Percentiles rank a stretch among this genome's conserved stretches.
phyloP scores from a whole-genome alignment of 2,329 filamentous ascomycete genomes.

The Taxawa tesnikishii region DNA sequence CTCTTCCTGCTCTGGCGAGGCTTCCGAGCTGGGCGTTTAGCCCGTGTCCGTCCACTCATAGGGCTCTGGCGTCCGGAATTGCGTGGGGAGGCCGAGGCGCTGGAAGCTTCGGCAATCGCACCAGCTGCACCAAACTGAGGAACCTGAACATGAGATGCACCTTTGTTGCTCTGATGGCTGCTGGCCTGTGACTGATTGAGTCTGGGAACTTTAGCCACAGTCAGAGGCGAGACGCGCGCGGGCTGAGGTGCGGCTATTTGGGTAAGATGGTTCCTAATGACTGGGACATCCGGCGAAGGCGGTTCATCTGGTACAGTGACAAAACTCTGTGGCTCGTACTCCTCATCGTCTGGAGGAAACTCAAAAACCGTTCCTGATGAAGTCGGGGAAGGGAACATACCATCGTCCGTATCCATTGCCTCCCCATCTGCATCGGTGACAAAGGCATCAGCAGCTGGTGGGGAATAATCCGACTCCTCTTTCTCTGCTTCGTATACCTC shows the following conservation, averaged over 20 bases:
- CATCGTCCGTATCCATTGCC: constrained; percentile 7
- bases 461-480: constrained; percentile 32
- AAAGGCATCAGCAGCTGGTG: constrained; percentile 28
- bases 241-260: constrained; percentile 64
- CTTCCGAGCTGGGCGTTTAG: too few species aligned
- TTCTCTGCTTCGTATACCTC: constrained; percentile 12
- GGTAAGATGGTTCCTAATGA: constrained; percentile 52
- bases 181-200: too few species aligned
- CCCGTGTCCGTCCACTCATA: too few species aligned
- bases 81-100: too few species aligned
- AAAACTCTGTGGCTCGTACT: constrained; percentile 24
- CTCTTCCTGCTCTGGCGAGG: constrained; percentile 5
- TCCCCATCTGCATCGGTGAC: constrained; percentile 6
- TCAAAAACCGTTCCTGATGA: constrained; percentile 1
- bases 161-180: too few species aligned
- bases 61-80: too few species aligned
- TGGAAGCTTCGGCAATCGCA: too few species aligned
- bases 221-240: constrained; percentile 51
- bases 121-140: too few species aligned
- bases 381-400: constrained; percentile 8
- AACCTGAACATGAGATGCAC: too few species aligned
- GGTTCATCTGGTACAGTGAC: constrained; percentile 13
- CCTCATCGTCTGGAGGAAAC: constrained; percentile 6
- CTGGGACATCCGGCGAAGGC: constrained; percentile 39
- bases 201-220: constrained; percentile 37